Percentiles rank a stretch among this genome's conserved stretches.
Conservation (phyloP, 1,284 basidiomycete genomes). For the Fomitiporia mediterranea region DNA sequence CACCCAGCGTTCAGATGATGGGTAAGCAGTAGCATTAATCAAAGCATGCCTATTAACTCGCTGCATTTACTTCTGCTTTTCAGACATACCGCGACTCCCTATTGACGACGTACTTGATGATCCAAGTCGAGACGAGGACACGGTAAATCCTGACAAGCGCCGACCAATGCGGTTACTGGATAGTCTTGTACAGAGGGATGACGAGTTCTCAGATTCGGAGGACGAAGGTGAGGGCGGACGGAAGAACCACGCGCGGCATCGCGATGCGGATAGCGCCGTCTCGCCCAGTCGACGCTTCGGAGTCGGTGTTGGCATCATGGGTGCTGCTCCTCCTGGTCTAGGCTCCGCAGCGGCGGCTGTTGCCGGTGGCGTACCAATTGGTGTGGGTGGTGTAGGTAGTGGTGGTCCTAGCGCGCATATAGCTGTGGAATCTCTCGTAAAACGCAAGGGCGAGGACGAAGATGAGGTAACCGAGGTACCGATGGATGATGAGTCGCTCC, state of each 20-base stretch:
- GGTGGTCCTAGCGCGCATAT: constrained; percentile 20
- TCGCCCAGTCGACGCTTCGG: constrained; percentile 49
- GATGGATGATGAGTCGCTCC: constrained; percentile 9
- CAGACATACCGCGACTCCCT: constrained; percentile 74
- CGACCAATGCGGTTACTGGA: constrained; percentile 72
- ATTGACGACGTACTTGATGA: constrained; percentile 80
- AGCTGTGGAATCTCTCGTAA: constrained; percentile 8
- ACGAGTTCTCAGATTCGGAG: constrained; percentile 80
- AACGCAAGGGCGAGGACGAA: constrained; percentile 4
- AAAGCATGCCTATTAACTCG: not conserved
- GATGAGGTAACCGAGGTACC: not conserved
- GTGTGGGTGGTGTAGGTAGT: constrained; percentile 10
- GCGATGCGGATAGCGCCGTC: constrained; percentile 41
- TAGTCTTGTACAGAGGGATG: constrained; percentile 67
- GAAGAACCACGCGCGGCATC: constrained; percentile 57
- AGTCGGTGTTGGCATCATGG: constrained; percentile 64
- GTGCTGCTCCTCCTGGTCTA: constrained; percentile 50
- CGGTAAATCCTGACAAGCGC: constrained; percentile 70
- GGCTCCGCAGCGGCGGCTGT: constrained; percentile 51
- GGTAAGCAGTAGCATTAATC: constrained; percentile 41
- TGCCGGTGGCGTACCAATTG: constrained; percentile 28
- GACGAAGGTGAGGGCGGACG: constrained; percentile 83
- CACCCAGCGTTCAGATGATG: constrained; percentile 87
- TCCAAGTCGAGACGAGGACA: constrained; percentile 74
- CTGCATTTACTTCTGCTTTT: not conserved